Base-by-base conservation (phyloP, 495 filamentous ascomycete genomes). In the Podospora pseudoanserina region DNA sequence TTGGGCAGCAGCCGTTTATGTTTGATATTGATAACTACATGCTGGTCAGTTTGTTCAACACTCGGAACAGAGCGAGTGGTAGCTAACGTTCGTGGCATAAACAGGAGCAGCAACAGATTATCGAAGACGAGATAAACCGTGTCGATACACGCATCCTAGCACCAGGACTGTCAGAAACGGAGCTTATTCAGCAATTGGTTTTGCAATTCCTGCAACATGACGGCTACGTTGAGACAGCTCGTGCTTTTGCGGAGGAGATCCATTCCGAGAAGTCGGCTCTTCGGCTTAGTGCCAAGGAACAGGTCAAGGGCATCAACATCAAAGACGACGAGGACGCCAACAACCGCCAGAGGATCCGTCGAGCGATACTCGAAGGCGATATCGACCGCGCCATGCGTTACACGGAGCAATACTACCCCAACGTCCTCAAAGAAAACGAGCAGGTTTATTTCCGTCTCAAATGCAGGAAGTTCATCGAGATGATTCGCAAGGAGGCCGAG, bases 191-290 rank as follows among this genome's bases (percentile, higher is more conserved):
- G 76, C 86, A 90, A 70, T 70, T 89, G 69, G 86, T 87, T 72
- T 85, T 92, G 13, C 94, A 97, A 77, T 97, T 94, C 72, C 83
- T 99, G 6, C 91, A 92, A 53, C 95, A 97, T 73, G 96, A 98
- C 75, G 96, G 95, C 65, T 98, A 97, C 70, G 89, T 97, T n/a
- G 94, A 97, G 67, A 96, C 95, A 6, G 93, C 94, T 18, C 86
- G 88, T 68, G 92, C 91, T 0, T 98, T 99, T 79, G 88, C 91
- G 6, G 85, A 90, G 74, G 96, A 98, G 75, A 88, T 96, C 5
- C 87, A 87, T 49, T 81, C 82, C 19, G 93, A 96, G 76, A 87
- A 88, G 67, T 79, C 79, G 67, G 86, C 89, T 7, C 78, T 96
- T 32, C 84, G 85, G 64, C 81, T 85, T 62, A 85, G 86, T 65